Evolutionary conservation across 2,329 filamentous ascomycete species (phyloP).

Genomic region (Pseudopithomyces chartarum): DNA sequence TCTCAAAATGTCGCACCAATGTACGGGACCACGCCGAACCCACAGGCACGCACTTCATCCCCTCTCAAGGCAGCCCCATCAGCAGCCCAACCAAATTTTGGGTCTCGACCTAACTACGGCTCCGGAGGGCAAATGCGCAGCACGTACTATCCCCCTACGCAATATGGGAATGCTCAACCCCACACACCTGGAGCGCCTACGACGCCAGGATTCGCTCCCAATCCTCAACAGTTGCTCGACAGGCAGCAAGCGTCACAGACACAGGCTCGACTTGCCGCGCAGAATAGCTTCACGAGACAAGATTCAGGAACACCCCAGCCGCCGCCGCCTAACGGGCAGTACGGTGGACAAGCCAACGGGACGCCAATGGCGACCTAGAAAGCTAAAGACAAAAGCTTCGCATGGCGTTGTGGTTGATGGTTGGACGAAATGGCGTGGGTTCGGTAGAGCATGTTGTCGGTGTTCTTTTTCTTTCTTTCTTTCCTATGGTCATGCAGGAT

Average conservation of each 20-base stretch:
- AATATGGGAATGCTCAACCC: conserved; percentile 39
- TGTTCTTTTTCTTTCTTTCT: not conserved
- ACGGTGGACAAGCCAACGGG: conserved; percentile 29
- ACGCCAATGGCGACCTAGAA: conserved; percentile 31
- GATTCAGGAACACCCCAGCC: conserved; percentile 46
- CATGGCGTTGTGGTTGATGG: not conserved
- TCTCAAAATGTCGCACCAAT: conserved; percentile 40
- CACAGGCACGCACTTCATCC: conserved; percentile 40
- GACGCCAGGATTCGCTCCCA: conserved; percentile 29
- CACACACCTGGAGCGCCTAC: conserved; percentile 27
- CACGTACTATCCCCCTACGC: conserved; percentile 39
- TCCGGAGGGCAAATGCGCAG: conserved; percentile 37
- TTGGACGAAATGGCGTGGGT: not conserved
- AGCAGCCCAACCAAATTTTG: conserved; percentile 28
- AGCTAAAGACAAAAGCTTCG: not conserved
- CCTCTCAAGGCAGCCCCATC: conserved; percentile 40
- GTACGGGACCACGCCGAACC: conserved; percentile 34
- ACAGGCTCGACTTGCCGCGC: conserved; percentile 42
- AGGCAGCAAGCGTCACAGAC: conserved; percentile 40
- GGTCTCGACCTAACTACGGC: conserved; percentile 33
- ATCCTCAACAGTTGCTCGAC: conserved; percentile 44
- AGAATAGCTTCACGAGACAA: conserved; percentile 40
- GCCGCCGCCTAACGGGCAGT: conserved; percentile 32
- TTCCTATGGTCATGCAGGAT: not conserved
- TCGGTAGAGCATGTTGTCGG: conserved; percentile 2